Evolutionary conservation across 306 rosid species (phyloP).

Genomic region (Gillenia trifoliata): DNA sequence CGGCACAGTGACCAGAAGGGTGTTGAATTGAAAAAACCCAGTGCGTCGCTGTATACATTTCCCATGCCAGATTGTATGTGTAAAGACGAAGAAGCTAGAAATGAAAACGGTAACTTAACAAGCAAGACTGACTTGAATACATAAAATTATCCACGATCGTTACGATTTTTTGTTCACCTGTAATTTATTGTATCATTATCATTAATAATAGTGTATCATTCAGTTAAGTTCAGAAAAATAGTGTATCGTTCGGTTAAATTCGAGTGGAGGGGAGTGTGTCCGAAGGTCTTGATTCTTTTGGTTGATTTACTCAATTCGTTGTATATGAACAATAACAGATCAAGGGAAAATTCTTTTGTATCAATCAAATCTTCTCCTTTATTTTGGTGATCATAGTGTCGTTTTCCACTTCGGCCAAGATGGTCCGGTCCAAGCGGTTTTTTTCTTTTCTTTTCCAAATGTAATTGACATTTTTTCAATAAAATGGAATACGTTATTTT

Average conservation of each 20-base stretch:
- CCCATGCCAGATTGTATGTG: conserved; percentile 99
- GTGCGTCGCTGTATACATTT: conserved; percentile 74
- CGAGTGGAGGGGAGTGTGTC: conserved; percentile 2
- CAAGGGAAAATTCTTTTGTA: not conserved
- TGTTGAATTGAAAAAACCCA: conserved; percentile 62
- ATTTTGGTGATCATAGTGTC: not conserved
- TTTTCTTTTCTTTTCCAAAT: too few relatives aligned
- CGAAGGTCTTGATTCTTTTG: conserved; percentile 7
- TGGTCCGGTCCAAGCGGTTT: too few relatives aligned
- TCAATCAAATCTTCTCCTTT: not conserved
- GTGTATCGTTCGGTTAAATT: conserved; percentile 25
- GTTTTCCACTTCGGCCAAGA: too few relatives aligned
- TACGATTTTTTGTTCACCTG: conserved; percentile 33
- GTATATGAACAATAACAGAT: conserved; percentile 28
- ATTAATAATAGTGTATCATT: conserved; percentile 22
- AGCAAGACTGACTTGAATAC: conserved; percentile 20
- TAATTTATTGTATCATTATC: conserved; percentile 33
- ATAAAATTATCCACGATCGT: conserved; percentile 13
- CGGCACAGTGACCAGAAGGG: conserved; percentile 75
- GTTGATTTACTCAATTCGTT: conserved; percentile 16
- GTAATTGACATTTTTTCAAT: too few relatives aligned
- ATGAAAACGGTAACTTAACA: conserved; percentile 22
- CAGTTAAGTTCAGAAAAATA: conserved; percentile 12
- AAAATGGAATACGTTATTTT: too few relatives aligned
- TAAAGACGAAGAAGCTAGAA: conserved; percentile 43